Percentiles rank a stretch among this genome's conserved stretches.
These are phyloP conservation scores for Linum lewisii DNA, from an alignment of 345 rosid genomes.

Conservation along the genomic window DNA sequence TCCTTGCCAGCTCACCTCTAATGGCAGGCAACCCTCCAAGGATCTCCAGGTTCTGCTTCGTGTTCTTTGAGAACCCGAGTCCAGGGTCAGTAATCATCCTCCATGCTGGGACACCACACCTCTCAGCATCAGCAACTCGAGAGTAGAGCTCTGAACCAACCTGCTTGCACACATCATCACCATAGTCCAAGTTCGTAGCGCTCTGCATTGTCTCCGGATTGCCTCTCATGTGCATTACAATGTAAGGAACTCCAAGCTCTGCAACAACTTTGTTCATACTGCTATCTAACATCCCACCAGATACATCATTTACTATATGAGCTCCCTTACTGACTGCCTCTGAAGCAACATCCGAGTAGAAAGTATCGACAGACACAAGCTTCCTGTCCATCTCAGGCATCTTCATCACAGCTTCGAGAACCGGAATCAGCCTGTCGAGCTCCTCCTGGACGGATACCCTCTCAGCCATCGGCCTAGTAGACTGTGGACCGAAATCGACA, in stretches of 20 bases:
- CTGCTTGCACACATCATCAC: conserved; percentile 46
- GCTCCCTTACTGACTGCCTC: conserved; percentile 76
- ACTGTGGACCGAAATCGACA: conserved; percentile 83
- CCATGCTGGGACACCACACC: conserved; percentile 82
- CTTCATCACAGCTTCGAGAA: conserved; percentile 49
- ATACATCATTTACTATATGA: conserved; percentile 76
- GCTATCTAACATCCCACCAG: conserved; percentile 64
- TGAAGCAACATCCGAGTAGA: conserved; percentile 75
- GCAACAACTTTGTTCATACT: conserved; percentile 63
- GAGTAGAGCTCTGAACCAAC: conserved; percentile 61
- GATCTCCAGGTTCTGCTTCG: conserved; percentile 61
- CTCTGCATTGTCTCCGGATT: conserved; percentile 83
- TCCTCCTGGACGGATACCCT: conserved; percentile 64
- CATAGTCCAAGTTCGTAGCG: conserved; percentile 51
- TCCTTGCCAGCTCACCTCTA: conserved; percentile 53
- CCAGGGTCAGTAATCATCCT: conserved; percentile 83
- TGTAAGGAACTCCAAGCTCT: conserved; percentile 57
- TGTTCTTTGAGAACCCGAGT: conserved; percentile 77
- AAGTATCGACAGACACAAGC: conserved; percentile 73
- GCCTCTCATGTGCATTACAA: conserved; percentile 96
- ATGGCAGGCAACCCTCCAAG: conserved; percentile 49
- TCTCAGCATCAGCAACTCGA: conserved; percentile 55
- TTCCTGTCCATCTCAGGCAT: conserved; percentile 89
- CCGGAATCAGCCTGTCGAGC: conserved; percentile 58
- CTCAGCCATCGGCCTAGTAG: conserved; percentile 76